phyloP scores from a whole-genome alignment of 2,329 filamentous ascomycete species.

The Ceratocystis cacaofunesta region DNA sequence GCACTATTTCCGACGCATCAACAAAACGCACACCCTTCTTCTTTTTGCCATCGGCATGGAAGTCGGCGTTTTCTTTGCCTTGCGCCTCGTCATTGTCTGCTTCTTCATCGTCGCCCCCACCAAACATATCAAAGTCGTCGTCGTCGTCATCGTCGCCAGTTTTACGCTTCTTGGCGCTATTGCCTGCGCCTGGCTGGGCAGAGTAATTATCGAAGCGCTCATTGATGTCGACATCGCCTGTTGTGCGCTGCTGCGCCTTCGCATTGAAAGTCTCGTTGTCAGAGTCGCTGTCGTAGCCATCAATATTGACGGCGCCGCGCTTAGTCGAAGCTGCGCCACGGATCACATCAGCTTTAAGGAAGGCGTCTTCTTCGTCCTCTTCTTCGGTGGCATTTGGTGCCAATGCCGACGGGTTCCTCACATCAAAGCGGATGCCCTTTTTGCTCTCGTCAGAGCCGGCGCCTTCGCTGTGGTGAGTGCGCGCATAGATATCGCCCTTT shows the following conservation, averaged over 20 bases:
- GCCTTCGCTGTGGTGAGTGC: constrained; percentile 50
- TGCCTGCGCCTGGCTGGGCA: constrained; percentile 25
- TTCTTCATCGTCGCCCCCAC: constrained; percentile 42
- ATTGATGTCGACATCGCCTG: constrained; percentile 19
- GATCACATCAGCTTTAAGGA: constrained; percentile 86
- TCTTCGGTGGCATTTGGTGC: constrained; percentile 64
- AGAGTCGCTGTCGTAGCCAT: constrained; percentile 93
- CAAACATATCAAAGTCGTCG: constrained; percentile 74
- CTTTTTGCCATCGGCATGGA: constrained; percentile 37
- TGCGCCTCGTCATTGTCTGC: constrained; percentile 26
- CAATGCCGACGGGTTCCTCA: constrained; percentile 84
- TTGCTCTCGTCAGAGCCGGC: constrained; percentile 31
- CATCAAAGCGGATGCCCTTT: constrained; percentile 74
- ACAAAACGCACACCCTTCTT: constrained; percentile 48
- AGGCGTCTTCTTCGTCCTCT: constrained; percentile 43
- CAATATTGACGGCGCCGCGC: constrained; percentile 86
- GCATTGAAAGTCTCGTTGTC: constrained; percentile 77
- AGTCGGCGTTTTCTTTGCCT: constrained; percentile 20
- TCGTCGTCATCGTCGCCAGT: constrained; percentile 25
- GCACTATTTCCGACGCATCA: constrained; percentile 44
- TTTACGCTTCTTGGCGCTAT: constrained; percentile 20
- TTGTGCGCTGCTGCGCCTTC: constrained; percentile 47
- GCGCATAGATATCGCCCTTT: constrained; percentile 64
- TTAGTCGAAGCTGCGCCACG: constrained; percentile 64
- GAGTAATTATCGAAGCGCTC: constrained; percentile 40